These are phyloP conservation scores for Clavispora asparagi DNA, from an alignment of 805 yeast genomes.

Conservation along the genomic window DNA sequence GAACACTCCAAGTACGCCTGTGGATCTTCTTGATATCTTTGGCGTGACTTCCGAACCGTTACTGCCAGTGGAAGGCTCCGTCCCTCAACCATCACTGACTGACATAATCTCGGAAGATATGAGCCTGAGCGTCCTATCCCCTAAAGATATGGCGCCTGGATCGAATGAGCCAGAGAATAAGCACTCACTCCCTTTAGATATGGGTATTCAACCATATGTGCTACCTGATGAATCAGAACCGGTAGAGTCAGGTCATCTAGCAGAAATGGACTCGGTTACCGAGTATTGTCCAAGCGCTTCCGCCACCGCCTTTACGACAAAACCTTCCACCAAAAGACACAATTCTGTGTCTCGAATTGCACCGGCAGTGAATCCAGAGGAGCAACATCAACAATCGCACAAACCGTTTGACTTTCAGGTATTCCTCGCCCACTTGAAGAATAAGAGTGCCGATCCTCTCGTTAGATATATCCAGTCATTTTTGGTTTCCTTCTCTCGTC, in stretches of 20 bases:
- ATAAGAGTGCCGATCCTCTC: slow-evolving; percentile 79
- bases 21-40: background rate
- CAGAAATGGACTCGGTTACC: background rate
- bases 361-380: slow-evolving; percentile 22
- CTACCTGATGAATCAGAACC: slow-evolving; percentile 1
- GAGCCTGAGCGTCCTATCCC: background rate
- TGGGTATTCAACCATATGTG: slow-evolving; percentile 20
- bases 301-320: background rate
- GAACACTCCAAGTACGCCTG: background rate
- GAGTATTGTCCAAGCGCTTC: background rate
- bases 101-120: background rate
- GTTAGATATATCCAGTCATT: slow-evolving; percentile 84
- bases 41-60: background rate
- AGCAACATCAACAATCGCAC: slow-evolving; percentile 39
- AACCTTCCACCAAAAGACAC: slow-evolving; percentile 5
- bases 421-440: slow-evolving; percentile 66
- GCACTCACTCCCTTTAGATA: background rate
- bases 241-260: background rate
- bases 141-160: background rate
- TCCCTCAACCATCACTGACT: no score
- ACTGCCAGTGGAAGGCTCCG: background rate
- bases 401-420: slow-evolving; percentile 75
- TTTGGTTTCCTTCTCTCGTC: slow-evolving; percentile 65
- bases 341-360: slow-evolving; percentile 9
- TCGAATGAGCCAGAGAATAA: background rate